These are phyloP conservation scores for Elongisporangium senticosum DNA, from an alignment of 352 stramenopile species.

Conservation along the genomic window DNA sequence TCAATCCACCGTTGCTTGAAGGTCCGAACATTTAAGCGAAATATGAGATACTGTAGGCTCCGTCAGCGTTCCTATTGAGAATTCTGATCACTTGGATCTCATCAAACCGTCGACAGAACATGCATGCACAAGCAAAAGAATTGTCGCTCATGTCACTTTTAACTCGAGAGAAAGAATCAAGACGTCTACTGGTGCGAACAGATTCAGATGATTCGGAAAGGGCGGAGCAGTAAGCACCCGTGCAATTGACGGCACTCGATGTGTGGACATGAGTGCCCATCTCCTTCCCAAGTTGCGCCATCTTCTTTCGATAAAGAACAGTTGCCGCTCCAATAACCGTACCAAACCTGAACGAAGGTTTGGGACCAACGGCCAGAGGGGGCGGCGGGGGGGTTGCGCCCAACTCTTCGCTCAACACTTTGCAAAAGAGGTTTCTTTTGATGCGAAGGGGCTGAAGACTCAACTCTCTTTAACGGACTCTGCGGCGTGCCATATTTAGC, in stretches of 20 bases:
- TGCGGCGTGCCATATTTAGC: too few species aligned
- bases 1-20: not conserved
- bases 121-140: not conserved
- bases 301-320: not conserved
- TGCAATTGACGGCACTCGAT: not conserved
- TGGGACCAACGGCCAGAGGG: not conserved
- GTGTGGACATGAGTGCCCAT: not conserved
- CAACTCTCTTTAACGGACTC: not conserved
- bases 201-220: not conserved
- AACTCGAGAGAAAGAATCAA: not conserved
- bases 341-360: not conserved
- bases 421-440: not conserved
- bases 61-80: not conserved
- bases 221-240: not conserved
- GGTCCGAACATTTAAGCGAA: not conserved
- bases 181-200: not conserved
- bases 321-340: not conserved
- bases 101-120: not conserved
- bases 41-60: not conserved
- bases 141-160: not conserved
- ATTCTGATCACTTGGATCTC: not conserved
- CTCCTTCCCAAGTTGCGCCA: not conserved
- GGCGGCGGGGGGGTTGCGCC: not conserved
- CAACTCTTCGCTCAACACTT: not conserved
- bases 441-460: not conserved